A percentile compares a stretch with the other conserved stretches of the same genome.
Evolutionary conservation across 1,284 basidiomycete species (phyloP).

Genomic region (Mycosarcoma mackinlayi): DNA sequence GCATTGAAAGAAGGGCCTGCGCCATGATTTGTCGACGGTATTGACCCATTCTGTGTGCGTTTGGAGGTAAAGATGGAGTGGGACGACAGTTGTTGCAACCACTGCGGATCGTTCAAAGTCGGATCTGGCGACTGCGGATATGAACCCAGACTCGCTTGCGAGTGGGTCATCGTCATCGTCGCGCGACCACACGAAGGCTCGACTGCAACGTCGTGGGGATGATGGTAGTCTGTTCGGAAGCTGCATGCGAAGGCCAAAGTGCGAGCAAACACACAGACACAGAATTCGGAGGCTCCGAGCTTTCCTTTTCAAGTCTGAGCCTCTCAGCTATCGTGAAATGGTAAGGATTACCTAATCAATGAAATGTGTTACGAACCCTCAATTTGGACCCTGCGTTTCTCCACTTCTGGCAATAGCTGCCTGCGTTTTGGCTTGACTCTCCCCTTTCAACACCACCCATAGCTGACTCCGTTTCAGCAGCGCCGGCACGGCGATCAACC

Average conservation of each 20-base stretch:
- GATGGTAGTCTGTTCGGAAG: background rate
- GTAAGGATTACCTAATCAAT: conserved; percentile 32
- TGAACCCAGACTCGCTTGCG: conserved; percentile 7
- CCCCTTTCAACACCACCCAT: background rate
- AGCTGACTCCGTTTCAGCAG: background rate
- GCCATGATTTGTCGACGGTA: background rate
- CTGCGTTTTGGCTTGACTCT: background rate
- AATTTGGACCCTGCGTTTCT: conserved; percentile 34
- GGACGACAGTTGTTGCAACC: conserved; percentile 41
- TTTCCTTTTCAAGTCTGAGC: conserved; percentile 4
- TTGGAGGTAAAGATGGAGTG: conserved; percentile 44
- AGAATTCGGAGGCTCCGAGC: too few relatives aligned
- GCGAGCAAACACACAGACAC: background rate
- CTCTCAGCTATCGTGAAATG: background rate
- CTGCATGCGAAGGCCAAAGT: background rate
- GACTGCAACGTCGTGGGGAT: background rate
- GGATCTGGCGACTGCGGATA: conserved; percentile 52
- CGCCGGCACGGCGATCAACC: too few relatives aligned
- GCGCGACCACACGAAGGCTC: too few relatives aligned
- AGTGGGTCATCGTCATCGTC: conserved; percentile 28
- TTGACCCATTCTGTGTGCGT: background rate
- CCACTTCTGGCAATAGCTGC: conserved; percentile 3
- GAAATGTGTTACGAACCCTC: too few relatives aligned
- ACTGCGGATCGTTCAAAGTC: conserved; percentile 39
- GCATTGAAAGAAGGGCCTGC: background rate